A percentile compares a stretch with the other conserved stretches of the same genome.
Conservation (phyloP, 352 stramenopile genomes). For the Phytophthora pisi region DNA sequence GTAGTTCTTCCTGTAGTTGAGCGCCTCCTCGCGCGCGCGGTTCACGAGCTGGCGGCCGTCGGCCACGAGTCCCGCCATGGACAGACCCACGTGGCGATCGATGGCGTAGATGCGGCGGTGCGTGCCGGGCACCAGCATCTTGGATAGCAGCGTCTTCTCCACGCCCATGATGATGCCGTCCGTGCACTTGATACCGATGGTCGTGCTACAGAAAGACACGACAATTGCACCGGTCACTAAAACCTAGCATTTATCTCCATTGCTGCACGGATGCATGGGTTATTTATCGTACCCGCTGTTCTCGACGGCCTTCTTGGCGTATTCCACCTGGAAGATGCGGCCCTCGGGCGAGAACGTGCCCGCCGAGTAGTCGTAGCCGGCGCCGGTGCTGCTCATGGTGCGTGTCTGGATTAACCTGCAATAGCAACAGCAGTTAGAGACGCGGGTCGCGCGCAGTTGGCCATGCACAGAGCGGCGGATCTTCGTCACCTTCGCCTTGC, state of each 20-base stretch:
- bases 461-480: conserved; percentile 9
- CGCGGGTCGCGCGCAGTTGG: not conserved
- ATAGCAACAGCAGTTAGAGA: conserved; percentile 1
- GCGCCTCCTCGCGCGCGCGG: conserved; percentile 93
- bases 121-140: conserved; percentile 92
- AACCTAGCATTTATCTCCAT: not conserved
- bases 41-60: conserved; percentile 97
- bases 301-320: conserved; percentile 98
- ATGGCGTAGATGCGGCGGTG: conserved; percentile 91
- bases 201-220: conserved; percentile 71
- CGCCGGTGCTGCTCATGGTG: conserved; percentile 85
- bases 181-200: conserved; percentile 97
- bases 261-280: not conserved
- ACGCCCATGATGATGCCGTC: conserved; percentile 98
- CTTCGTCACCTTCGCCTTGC: conserved; percentile 27
- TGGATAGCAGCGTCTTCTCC: conserved; percentile 95
- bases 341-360: conserved; percentile 98
- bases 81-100: conserved; percentile 92
- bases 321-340: conserved; percentile 99
- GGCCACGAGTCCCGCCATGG: conserved; percentile 95
- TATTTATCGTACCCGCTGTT: conserved; percentile 85
- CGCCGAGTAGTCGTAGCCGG: conserved; percentile 88
- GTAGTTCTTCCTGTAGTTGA: conserved; percentile 97
- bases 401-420: conserved; percentile 13
- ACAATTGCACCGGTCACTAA: not conserved